These are phyloP conservation scores for Pyricularia sp. DNA, from an alignment of 2,329 filamentous ascomycete species.

Conservation along the genomic window DNA sequence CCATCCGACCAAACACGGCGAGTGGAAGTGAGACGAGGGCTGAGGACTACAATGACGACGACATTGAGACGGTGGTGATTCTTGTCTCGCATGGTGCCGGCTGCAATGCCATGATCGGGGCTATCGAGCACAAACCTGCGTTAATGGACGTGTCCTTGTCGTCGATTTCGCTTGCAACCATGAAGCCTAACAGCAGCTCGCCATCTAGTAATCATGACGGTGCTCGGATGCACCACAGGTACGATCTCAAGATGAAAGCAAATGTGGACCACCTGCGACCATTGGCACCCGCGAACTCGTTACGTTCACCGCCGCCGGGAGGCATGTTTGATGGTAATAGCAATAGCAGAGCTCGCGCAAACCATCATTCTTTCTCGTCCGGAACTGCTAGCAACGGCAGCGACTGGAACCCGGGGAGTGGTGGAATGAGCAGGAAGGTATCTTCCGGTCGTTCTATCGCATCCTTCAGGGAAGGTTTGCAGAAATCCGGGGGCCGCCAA, in stretches of 20 bases:
- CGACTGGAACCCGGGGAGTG: slow-evolving; percentile 14
- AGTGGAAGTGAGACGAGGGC: background rate
- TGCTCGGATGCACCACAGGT: slow-evolving; percentile 48
- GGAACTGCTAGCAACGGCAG: slow-evolving; percentile 10
- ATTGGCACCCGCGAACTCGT: background rate
- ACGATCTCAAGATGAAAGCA: slow-evolving; percentile 66
- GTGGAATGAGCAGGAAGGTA: slow-evolving; percentile 27
- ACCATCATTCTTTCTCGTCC: slow-evolving; percentile 31
- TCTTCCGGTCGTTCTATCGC: slow-evolving; percentile 25
- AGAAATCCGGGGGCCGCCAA: slow-evolving; percentile 4
- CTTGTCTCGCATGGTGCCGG: slow-evolving; percentile 92
- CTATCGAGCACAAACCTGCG: slow-evolving; percentile 83
- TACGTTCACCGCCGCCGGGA: background rate
- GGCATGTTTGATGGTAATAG: background rate
- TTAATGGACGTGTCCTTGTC: slow-evolving; percentile 84
- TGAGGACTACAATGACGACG: slow-evolving; percentile 31
- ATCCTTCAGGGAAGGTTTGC: slow-evolving; percentile 6
- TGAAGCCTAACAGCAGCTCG: slow-evolving; percentile 10
- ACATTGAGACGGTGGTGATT: slow-evolving; percentile 70
- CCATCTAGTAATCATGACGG: slow-evolving; percentile 16
- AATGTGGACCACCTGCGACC: slow-evolving; percentile 64
- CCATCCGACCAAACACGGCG: slow-evolving; percentile 5
- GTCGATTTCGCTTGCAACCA: slow-evolving; percentile 76
- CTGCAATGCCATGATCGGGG: slow-evolving; percentile 90
- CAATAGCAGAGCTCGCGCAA: slow-evolving; percentile 23